A percentile compares a stretch with the other conserved stretches of the same genome.
Conservation (phyloP, 2,329 filamentous ascomycete species). For the Pochonia chlamydosporia region DNA sequence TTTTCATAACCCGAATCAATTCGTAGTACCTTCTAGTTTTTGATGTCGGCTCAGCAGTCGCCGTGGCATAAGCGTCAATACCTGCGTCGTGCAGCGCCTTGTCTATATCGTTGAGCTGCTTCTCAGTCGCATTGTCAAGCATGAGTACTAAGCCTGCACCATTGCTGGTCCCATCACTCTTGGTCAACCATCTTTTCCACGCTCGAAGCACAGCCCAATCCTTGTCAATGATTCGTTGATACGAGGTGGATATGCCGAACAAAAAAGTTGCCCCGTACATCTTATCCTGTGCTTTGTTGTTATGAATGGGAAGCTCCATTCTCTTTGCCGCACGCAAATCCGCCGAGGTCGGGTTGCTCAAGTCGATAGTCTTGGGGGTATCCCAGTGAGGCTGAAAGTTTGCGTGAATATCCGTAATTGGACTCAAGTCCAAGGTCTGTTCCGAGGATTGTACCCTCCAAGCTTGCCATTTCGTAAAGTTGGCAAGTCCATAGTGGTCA, state of each 20-base stretch:
- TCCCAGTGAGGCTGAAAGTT: conserved; percentile 25
- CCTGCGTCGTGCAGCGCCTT: conserved; percentile 26
- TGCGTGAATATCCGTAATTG: conserved; percentile 22
- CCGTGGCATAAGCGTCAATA: conserved; percentile 32
- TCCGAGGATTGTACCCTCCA: conserved; percentile 26
- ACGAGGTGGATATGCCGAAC: conserved; percentile 39
- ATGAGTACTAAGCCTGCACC: conserved; percentile 37
- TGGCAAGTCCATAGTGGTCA: conserved; percentile 21
- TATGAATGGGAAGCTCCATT: conserved; percentile 27
- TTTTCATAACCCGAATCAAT: conserved; percentile 27
- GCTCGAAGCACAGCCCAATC: conserved; percentile 33
- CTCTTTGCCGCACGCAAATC: conserved; percentile 22
- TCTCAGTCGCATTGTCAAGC: conserved; percentile 30
- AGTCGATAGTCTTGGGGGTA: conserved; percentile 17
- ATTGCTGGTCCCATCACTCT: conserved; percentile 32
- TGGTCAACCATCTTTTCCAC: conserved; percentile 41
- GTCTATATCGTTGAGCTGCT: conserved; percentile 26
- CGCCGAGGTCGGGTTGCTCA: conserved; percentile 16
- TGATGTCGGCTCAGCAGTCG: conserved; percentile 25
- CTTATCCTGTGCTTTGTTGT: conserved; percentile 22
- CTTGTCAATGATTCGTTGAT: conserved; percentile 30
- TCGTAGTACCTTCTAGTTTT: conserved; percentile 30
- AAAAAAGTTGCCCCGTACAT: conserved; percentile 35
- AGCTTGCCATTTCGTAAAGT: conserved; percentile 26
- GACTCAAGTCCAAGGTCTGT: conserved; percentile 19